Evolutionary conservation across 2,329 filamentous ascomycete genomes (phyloP).

Genomic region (Clonostachys chloroleuca): DNA sequence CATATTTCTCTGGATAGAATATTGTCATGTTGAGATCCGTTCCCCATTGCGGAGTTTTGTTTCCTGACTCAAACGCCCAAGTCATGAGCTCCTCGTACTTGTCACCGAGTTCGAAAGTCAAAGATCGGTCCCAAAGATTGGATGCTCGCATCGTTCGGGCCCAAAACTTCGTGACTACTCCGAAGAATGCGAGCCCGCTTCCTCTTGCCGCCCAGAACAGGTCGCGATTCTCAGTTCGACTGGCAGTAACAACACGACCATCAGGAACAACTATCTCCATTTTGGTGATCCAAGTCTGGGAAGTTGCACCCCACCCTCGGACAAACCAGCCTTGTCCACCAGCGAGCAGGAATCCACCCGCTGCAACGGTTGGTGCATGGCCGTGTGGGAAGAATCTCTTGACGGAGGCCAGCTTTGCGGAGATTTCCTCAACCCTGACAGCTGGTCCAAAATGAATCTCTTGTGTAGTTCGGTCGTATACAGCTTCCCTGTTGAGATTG

Average conservation of each 20-base stretch:
- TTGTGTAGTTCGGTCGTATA: too few relatives aligned
- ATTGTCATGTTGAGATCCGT: constrained; percentile 1
- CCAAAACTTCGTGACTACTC: constrained; percentile 21
- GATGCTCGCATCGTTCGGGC: background rate
- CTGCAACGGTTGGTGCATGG: constrained; percentile 6
- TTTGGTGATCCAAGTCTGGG: constrained; percentile 27
- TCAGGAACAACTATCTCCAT: constrained; percentile 41
- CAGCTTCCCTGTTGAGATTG: too few relatives aligned
- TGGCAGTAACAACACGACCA: constrained; percentile 33
- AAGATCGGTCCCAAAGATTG: background rate
- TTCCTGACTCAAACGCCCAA: too few relatives aligned
- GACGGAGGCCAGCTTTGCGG: too few relatives aligned
- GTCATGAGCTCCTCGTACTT: background rate
- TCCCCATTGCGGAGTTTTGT: background rate
- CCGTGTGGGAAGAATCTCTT: too few relatives aligned
- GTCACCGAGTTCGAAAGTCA: background rate
- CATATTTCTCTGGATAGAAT: background rate
- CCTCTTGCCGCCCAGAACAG: constrained; percentile 46
- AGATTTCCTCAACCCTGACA: too few relatives aligned
- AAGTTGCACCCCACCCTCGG: constrained; percentile 16
- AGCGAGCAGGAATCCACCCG: constrained; percentile 16
- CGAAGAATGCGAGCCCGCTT: constrained; percentile 35
- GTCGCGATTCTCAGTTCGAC: constrained; percentile 33
- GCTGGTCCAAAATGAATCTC: too few relatives aligned
- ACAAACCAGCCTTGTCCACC: constrained; percentile 19